Conservation (phyloP, 176 grass and related monocot genomes). For the Eleusine coracana region DNA sequence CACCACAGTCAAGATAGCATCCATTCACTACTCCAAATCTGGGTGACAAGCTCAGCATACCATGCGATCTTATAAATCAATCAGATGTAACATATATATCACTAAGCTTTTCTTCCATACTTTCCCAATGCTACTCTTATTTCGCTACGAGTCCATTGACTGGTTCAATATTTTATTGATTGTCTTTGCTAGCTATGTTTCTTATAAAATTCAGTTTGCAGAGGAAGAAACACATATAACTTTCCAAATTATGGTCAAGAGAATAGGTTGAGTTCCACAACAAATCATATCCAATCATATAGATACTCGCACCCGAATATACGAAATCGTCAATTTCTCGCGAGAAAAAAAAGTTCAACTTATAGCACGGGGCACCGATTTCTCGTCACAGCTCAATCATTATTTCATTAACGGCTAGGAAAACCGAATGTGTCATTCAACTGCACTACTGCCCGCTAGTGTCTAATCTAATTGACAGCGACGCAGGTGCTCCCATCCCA, state of each 20-base stretch:
- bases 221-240: background rate
- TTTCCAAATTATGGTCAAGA: background rate
- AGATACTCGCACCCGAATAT: background rate
- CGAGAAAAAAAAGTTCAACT: conserved; percentile 16
- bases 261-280: background rate
- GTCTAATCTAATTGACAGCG: conserved; percentile 22
- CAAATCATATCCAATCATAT: background rate
- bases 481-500: background rate
- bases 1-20: background rate
- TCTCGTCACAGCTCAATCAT: background rate
- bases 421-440: conserved; percentile 8
- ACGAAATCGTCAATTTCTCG: conserved; percentile 25
- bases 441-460: background rate
- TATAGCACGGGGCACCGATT: background rate
- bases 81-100: background rate
- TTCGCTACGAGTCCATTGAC: background rate
- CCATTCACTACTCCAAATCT: background rate
- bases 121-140: background rate
- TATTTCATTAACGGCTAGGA: background rate
- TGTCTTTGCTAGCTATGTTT: background rate
- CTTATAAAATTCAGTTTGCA: background rate
- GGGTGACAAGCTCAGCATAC: background rate
- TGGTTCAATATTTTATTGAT: background rate
- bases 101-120: background rate
- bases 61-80: background rate